Evolutionary conservation across 345 rosid genomes (phyloP), one percentile per base, ranked within the genome.

Genomic region (Salix udensis): DNA sequence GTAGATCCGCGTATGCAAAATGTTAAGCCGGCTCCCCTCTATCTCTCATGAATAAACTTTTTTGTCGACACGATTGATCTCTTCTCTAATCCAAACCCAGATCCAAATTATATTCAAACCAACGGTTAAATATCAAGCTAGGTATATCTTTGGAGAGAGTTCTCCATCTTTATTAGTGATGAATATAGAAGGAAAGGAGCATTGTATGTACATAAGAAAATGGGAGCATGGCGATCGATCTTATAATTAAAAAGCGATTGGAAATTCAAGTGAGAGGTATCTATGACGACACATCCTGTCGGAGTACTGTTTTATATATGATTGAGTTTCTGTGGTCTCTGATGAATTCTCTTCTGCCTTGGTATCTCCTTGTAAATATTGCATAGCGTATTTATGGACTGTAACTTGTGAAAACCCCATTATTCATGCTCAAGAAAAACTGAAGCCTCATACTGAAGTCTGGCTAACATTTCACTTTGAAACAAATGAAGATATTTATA

Each of bases 31-130:
- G 80, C 71, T 37, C n/a, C 66, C 70, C 40, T 12, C 67, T 30
- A 21, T 37, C 53, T 21, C 72, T 26, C 58, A 65, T 77, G 19
- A 70, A 61, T 62, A 24, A 64, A 60, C 79, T n/a, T 61, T 77
- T 44, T 76, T 61, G 68, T 77, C 31, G 34, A 46, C 64, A 71
- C 34, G 64, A 77, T 72, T n/a, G n/a, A n/a, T 70, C 77, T 74
- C 64, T 42, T 53, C 64, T 61, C n/a, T 46, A 58, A 42, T 73
- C 58, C 74, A 69, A 24, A 24, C n/a, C n/a, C n/a, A n/a, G n/a
- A n/a, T n/a, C n/a, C n/a, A 24, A 74, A 72, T 53, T 75, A 67
- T 75, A 52, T 80, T 78, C 74, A 42, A 74, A 75, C 76, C 42
- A 77, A 74, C 77, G 73, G 79, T 48, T 50, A 48, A 14, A 68